phyloP scores from a whole-genome alignment of 164 flowering plant species.

The Brasenia schreberi region DNA sequence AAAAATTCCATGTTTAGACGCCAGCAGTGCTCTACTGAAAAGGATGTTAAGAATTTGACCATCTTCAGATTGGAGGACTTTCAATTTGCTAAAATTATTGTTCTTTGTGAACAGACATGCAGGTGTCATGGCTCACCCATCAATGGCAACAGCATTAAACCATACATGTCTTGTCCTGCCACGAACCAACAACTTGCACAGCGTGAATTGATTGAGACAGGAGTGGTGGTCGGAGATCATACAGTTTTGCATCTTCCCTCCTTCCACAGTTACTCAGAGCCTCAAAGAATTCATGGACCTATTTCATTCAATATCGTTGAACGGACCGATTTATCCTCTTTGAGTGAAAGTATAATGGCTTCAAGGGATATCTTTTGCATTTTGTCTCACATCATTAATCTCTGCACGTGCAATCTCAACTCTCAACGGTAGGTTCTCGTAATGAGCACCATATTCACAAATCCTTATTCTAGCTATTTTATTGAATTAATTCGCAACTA shows the following conservation, averaged over 20 bases:
- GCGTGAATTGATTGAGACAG: conserved; percentile 37
- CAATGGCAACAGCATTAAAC: conserved; percentile 17
- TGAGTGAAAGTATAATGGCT: conserved; percentile 56
- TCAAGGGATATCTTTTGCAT: not conserved
- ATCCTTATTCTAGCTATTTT: too few relatives aligned
- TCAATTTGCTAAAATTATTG: too few relatives aligned
- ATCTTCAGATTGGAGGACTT: too few relatives aligned
- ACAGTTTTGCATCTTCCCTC: conserved; percentile 53
- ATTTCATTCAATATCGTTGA: conserved; percentile 48
- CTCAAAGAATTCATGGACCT: conserved; percentile 29
- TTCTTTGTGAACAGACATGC: conserved; percentile 34
- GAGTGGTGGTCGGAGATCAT: conserved; percentile 50
- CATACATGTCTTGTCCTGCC: conserved; percentile 32
- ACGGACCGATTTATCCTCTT: conserved; percentile 52
- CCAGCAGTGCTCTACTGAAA: too few relatives aligned
- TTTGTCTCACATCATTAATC: not conserved
- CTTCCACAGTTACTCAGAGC: conserved; percentile 26
- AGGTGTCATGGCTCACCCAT: conserved; percentile 63
- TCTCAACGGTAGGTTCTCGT: too few relatives aligned
- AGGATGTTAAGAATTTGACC: too few relatives aligned
- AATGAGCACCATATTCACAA: too few relatives aligned
- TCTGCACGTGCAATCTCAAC: too few relatives aligned
- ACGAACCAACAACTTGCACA: conserved; percentile 29
- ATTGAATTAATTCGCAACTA: too few relatives aligned
- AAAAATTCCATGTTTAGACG: too few relatives aligned